Conservation (phyloP, 805 yeast species). For the Barnettozyma populi region DNA sequence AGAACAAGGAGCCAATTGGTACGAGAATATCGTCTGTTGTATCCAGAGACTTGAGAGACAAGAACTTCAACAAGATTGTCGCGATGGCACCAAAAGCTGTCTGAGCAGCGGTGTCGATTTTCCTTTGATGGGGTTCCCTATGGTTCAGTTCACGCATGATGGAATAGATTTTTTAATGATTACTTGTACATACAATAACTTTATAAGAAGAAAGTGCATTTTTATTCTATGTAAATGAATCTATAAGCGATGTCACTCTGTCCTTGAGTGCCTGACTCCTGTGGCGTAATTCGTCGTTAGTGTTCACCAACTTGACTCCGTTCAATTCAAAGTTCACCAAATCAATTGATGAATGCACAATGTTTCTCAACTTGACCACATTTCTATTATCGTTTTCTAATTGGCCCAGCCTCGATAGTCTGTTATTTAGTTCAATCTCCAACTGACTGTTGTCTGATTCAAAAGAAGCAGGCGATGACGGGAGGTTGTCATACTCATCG, state of each 20-base stretch:
- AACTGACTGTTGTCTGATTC: slow-evolving; percentile 15
- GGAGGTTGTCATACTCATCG: slow-evolving; percentile 7
- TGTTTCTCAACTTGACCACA: slow-evolving; percentile 16
- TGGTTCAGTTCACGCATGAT: not conserved
- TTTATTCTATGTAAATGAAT: slow-evolving; percentile 10
- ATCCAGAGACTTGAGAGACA: slow-evolving; percentile 82
- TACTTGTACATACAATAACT: slow-evolving; percentile 4
- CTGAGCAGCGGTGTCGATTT: slow-evolving; percentile 20
- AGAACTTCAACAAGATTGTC: slow-evolving; percentile 78
- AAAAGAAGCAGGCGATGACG: slow-evolving; percentile 22
- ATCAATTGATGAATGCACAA: slow-evolving; percentile 13
- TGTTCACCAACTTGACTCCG: slow-evolving; percentile 12
- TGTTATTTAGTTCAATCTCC: slow-evolving; percentile 18
- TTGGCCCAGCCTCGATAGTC: slow-evolving; percentile 12
- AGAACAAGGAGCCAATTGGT: slow-evolving; percentile 90
- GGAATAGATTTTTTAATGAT: not conserved
- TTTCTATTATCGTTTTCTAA: slow-evolving; percentile 10
- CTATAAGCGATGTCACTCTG: slow-evolving; percentile 12
- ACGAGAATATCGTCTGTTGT: slow-evolving; percentile 88
- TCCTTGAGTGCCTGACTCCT: slow-evolving; percentile 11
- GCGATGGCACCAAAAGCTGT: slow-evolving; percentile 86
- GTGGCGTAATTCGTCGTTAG: slow-evolving; percentile 9
- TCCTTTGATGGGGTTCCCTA: not conserved
- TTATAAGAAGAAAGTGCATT: not conserved
- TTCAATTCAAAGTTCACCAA: slow-evolving; percentile 13